phyloP scores from a whole-genome alignment of 2,329 filamentous ascomycete species.

The Trichoderma afroharzianum region DNA sequence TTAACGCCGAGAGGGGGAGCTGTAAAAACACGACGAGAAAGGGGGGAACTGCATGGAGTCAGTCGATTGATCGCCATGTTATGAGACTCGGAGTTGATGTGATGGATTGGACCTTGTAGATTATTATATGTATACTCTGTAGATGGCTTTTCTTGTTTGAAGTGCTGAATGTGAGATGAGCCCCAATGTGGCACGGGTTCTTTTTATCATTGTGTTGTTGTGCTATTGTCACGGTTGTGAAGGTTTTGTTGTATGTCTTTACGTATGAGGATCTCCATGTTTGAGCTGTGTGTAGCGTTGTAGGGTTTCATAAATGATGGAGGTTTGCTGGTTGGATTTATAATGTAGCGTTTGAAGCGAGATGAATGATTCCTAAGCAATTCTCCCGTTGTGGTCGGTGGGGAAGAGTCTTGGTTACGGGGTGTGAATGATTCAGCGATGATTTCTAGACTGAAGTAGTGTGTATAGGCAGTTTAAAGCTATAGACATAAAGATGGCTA shows the following conservation, averaged over 20 bases:
- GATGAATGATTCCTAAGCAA: background rate
- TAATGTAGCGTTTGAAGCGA: background rate
- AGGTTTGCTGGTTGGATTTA: background rate
- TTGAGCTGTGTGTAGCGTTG: background rate
- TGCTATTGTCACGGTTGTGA: background rate
- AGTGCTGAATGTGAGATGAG: conserved; percentile 7
- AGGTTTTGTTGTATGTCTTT: background rate
- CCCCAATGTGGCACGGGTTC: background rate
- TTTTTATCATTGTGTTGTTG: background rate
- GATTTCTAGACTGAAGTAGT: background rate
- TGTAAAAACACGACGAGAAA: background rate
- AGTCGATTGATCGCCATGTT: background rate
- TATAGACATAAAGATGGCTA: background rate
- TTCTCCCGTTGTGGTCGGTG: background rate
- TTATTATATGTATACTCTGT: background rate
- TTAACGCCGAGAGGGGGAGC: background rate
- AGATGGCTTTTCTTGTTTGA: background rate
- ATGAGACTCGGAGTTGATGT: conserved; percentile 14
- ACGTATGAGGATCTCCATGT: background rate
- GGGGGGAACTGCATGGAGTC: background rate
- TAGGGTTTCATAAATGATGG: background rate
- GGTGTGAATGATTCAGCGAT: background rate
- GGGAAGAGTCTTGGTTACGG: background rate
- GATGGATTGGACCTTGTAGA: conserved; percentile 11
- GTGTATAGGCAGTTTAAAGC: background rate